Base-by-base conservation (phyloP, 2,329 filamentous ascomycete species). In the Sporothrix brunneoviolacea region DNA sequence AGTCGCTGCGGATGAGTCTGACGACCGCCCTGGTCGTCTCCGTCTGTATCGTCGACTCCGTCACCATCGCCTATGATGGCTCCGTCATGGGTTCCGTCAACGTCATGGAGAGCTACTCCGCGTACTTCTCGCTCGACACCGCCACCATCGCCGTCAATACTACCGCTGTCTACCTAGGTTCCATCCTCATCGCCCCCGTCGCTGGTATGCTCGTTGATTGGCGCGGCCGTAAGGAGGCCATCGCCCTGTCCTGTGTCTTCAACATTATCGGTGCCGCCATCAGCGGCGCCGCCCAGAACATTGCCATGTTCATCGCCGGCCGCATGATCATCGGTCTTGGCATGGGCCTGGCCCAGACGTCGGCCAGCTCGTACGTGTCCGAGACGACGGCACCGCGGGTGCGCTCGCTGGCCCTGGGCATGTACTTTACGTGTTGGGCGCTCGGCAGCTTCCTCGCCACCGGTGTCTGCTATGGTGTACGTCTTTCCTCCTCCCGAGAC, bases 11-110 rank as follows among this genome's bases (percentile, higher is more conserved):
- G 21, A 57, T 58, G 55, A 53, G 53, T 48, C 19, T 55, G 24
- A 55, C 52, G 21, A 60, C 58, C 1, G 53, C 54, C 8, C 28
- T 61, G 24, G 57, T 64, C 8, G 48, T 55, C 21, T 52, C 50
- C 8, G 53, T 55, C 8, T 55, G 53, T 16, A 48, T 55, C 16
- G 47, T 40, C 5, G 53, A 55, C 39, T 55, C 53, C 4, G 50
- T 55, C 38, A 55, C 53, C 22, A 55, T 62, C 28, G 63, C 60
- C n/a, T 66, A 62, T 47, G 61, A 67, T 50, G 57, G 59, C 40
- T 64, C 62, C 13, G 38, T 66, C 16, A 67, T 68, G 65, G 61
- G 61, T 36, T 58, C 55, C 28, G 52, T 69, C 39, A 67, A 66
- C 42, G 60, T 66, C n/a, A 60, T 68, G 61, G 59, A 61, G 10